Conservation (phyloP, 2,329 filamentous ascomycete genomes). For the Exophiala calicioides region DNA sequence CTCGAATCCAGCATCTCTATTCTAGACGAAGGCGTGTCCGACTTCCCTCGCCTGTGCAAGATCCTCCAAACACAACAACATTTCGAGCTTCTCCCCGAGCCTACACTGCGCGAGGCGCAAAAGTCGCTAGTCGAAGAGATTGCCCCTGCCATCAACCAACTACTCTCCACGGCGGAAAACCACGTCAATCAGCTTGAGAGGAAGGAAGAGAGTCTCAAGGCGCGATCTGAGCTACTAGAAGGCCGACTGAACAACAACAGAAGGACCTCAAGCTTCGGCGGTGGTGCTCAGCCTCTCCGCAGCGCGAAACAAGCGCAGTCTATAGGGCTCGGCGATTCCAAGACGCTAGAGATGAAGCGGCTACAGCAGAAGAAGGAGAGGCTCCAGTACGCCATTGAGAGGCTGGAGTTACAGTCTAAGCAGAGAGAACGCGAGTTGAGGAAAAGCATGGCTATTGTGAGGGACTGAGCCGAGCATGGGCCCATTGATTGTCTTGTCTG, state of each 20-base stretch:
- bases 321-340: slow-evolving; percentile 36
- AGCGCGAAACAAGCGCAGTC: slow-evolving; percentile 26
- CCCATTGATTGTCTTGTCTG: neutral
- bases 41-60: slow-evolving; percentile 63
- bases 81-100: slow-evolving; percentile 88
- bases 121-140: slow-evolving; percentile 84
- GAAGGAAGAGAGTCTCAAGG: slow-evolving; percentile 79
- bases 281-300: slow-evolving; percentile 18
- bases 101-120: slow-evolving; percentile 78
- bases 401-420: slow-evolving; percentile 80
- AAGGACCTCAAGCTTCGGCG: slow-evolving; percentile 28
- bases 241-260: slow-evolving; percentile 60
- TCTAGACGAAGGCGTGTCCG: slow-evolving; percentile 61
- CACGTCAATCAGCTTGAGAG: slow-evolving; percentile 81
- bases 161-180: slow-evolving; percentile 78
- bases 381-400: slow-evolving; percentile 80
- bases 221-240: slow-evolving; percentile 79
- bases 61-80: slow-evolving; percentile 72
- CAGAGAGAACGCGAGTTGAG: slow-evolving; percentile 72
- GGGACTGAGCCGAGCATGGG: slow-evolving; percentile 15
- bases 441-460: slow-evolving; percentile 66
- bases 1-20: slow-evolving; percentile 65
- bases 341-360: slow-evolving; percentile 65
- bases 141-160: slow-evolving; percentile 76
- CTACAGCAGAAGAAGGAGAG: slow-evolving; percentile 80